These are phyloP conservation scores for Plasmodium coatneyi DNA, from an alignment of 169 alveolate genomes.

Conservation along the genomic window DNA sequence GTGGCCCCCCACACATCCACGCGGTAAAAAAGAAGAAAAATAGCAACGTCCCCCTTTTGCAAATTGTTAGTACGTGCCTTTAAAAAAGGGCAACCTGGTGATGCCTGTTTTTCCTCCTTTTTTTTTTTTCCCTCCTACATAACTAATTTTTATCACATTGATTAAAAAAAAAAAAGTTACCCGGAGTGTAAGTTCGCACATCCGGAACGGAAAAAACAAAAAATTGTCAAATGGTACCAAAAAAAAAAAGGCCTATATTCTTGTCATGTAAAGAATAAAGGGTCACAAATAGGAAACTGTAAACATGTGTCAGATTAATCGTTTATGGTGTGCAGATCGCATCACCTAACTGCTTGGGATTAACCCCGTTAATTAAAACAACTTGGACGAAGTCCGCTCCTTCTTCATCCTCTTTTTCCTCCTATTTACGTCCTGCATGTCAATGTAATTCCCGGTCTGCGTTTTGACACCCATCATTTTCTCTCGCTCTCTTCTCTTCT, in stretches of 20 bases:
- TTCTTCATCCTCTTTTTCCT: slow-evolving; percentile 14
- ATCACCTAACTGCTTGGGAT: neutral
- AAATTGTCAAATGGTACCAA: neutral
- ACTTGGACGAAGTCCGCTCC: neutral
- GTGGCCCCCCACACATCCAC: neutral
- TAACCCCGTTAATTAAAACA: neutral
- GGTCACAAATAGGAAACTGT: neutral
- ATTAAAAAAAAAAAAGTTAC: neutral
- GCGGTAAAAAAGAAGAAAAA: neutral
- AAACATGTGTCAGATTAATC: neutral
- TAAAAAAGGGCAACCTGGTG: neutral
- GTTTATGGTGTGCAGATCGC: neutral
- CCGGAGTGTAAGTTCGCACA: neutral
- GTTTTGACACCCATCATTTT: slow-evolving; percentile 21
- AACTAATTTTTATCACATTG: neutral
- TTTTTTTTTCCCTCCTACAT: neutral
- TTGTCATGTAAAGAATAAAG: neutral
- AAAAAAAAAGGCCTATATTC: neutral
- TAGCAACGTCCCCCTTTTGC: neutral
- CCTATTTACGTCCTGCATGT: slow-evolving; percentile 51
- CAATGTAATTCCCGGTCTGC: slow-evolving; percentile 30
- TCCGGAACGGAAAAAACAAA: neutral
- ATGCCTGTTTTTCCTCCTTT: neutral
- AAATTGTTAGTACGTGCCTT: neutral
- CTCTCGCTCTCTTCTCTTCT: slow-evolving; percentile 77